phyloP scores from a whole-genome alignment of 2,329 filamentous ascomycete genomes.

The Helotiales sp. region DNA sequence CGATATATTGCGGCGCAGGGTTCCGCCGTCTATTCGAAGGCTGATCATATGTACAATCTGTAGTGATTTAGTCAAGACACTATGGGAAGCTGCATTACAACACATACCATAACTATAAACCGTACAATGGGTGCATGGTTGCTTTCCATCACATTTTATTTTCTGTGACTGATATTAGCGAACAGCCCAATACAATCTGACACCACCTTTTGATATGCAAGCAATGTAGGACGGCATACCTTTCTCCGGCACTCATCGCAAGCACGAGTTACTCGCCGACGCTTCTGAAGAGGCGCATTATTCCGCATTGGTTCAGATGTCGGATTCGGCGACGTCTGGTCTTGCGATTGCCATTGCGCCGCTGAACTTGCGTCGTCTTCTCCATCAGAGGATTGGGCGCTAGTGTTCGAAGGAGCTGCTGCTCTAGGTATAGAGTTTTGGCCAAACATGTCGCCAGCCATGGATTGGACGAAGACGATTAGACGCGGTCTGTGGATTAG shows the following conservation, averaged over 20 bases:
- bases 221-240: background rate
- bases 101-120: conserved; percentile 94
- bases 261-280: conserved; percentile 77
- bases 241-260: conserved; percentile 85
- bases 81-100: conserved; percentile 1
- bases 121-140: conserved; percentile 92
- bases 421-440: conserved; percentile 28
- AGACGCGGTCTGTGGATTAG: background rate
- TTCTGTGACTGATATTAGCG: conserved; percentile 51
- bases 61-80: background rate
- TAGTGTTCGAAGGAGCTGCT: conserved; percentile 27
- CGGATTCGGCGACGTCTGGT: conserved; percentile 31
- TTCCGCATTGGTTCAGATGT: conserved; percentile 30
- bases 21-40: conserved; percentile 77
- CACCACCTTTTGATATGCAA: background rate
- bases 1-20: conserved; percentile 74
- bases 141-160: conserved; percentile 86
- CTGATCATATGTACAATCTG: conserved; percentile 78
- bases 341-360: conserved; percentile 33
- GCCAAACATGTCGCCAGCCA: conserved; percentile 27
- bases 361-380: conserved; percentile 35
- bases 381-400: conserved; percentile 35
- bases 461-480: background rate
- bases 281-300: conserved; percentile 68
- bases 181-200: background rate